These are phyloP conservation scores for Didymellaceae sp. DNA, from an alignment of 2,329 filamentous ascomycete genomes.

Conservation along the genomic window DNA sequence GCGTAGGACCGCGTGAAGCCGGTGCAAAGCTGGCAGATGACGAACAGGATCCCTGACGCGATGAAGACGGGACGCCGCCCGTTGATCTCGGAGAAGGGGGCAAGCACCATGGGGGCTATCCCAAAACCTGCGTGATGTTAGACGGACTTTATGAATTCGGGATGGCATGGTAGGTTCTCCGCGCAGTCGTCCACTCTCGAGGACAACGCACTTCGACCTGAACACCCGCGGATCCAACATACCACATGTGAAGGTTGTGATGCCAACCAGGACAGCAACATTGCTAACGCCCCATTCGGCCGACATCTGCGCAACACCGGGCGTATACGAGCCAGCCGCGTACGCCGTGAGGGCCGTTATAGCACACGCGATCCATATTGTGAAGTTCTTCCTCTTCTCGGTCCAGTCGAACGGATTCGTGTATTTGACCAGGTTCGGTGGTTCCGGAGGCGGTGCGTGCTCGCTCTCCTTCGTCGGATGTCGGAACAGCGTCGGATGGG, in stretches of 20 bases:
- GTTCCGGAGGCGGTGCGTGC: conserved; percentile 57
- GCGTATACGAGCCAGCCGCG: conserved; percentile 79
- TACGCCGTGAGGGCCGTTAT: conserved; percentile 82
- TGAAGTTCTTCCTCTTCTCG: conserved; percentile 68
- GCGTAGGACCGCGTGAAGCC: conserved; percentile 72
- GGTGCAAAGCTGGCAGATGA: conserved; percentile 74
- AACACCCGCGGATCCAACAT: not conserved
- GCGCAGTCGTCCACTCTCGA: not conserved
- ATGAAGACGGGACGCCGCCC: conserved; percentile 85
- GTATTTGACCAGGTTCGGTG: conserved; percentile 71
- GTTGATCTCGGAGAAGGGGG: conserved; percentile 87
- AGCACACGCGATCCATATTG: conserved; percentile 75
- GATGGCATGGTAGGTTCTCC: not conserved
- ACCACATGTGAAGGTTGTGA: conserved; percentile 75
- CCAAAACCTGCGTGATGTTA: conserved; percentile 67
- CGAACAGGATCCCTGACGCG: conserved; percentile 73
- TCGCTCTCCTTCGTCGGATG: conserved; percentile 31
- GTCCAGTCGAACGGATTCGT: conserved; percentile 78
- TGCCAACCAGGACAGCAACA: conserved; percentile 73
- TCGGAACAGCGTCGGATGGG: conserved; percentile 48
- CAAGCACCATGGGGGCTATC: conserved; percentile 83
- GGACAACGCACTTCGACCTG: not conserved
- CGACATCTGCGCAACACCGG: conserved; percentile 70
- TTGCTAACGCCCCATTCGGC: conserved; percentile 69
- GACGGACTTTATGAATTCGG: too few relatives aligned